Evolutionary conservation across 2,329 filamentous ascomycete genomes (phyloP).

Genomic region (Nemania diffusa): DNA sequence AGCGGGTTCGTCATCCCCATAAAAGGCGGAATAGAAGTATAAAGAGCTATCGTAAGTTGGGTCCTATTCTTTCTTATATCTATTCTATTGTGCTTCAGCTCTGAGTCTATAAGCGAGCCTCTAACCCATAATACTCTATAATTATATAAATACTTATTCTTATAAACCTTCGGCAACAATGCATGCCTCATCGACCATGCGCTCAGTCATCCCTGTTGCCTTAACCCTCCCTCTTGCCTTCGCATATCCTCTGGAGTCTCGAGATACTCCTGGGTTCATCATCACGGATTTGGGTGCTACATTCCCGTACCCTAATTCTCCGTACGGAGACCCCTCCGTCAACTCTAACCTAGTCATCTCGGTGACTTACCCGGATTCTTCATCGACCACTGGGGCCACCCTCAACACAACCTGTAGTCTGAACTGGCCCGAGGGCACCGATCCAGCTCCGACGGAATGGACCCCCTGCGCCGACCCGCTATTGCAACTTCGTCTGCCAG

Average conservation of each 20-base stretch:
- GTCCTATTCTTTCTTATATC: background rate
- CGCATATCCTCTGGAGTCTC: slow-evolving; percentile 37
- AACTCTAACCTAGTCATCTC: slow-evolving; percentile 39
- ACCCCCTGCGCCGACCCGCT: slow-evolving; percentile 35
- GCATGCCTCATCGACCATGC: slow-evolving; percentile 28
- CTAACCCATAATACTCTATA: background rate
- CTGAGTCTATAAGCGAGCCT: background rate
- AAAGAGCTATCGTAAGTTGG: background rate
- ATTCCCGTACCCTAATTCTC: slow-evolving; percentile 34
- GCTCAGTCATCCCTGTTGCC: slow-evolving; percentile 21
- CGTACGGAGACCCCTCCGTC: slow-evolving; percentile 36
- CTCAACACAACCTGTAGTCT: slow-evolving; percentile 42
- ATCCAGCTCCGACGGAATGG: slow-evolving; percentile 40
- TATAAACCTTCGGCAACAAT: slow-evolving; percentile 28
- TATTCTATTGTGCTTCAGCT: background rate
- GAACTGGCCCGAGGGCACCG: slow-evolving; percentile 37
- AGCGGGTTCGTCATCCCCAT: background rate
- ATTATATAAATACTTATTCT: background rate
- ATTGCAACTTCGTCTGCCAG: slow-evolving; percentile 41
- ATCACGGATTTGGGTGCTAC: slow-evolving; percentile 40
- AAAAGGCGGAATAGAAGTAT: slow-evolving; percentile 5
- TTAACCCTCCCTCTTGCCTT: slow-evolving; percentile 35
- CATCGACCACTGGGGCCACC: slow-evolving; percentile 29
- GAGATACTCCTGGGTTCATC: slow-evolving; percentile 36
- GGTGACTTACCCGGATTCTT: slow-evolving; percentile 39